Evolutionary conservation across 768 basidiomycete genomes (phyloP), one percentile per base, ranked within the genome.

Genomic region (Macrolepiota albuminosa): DNA sequence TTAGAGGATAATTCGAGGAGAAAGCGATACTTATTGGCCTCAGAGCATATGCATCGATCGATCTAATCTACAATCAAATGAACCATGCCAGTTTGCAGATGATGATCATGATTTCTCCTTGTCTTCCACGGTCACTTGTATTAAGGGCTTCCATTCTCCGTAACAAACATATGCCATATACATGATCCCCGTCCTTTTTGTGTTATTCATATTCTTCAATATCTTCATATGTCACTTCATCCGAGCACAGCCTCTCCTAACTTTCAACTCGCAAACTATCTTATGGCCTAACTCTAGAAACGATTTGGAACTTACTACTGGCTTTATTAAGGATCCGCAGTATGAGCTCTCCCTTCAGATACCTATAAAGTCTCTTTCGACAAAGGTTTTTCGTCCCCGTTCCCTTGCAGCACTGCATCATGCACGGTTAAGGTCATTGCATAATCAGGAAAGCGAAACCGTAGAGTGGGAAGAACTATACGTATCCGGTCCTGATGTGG

Each of bases 401-500:
- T 85, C 84, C 7, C 71, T 75, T 13, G 74, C 76, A 13, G 79
- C 74, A 9, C 71, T 85, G 14, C 80, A 85, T 59, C 73, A 73
- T 54, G 84, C 83, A 11, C 79, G 88, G 9, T 69, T 73, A 46
- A 74, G 80, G 54, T 88, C 87, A 6, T 67, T 84, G 43, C 72
- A 71, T 21, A 67, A 76, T 36, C 71, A 67, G 16, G 76, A 88
- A 70, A 82, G 78, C 65, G 81, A 85, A 53, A 66, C 67, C 2
- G 66, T 88, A 1, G 75, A 83, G 45, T 97, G 95, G 95, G 84
- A 89, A 37, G 76, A 79, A 51, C 70, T 83, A 3, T 76, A 85
- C 46, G 76, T 92, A 11, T 76, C 81, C 4, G 92, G 79, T 4
- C 96, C 96, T 0, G 89, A 97, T 68, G 72, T 94, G 16, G 80